These are phyloP conservation scores for Agaricus sinodeliciosus DNA, from an alignment of 768 basidiomycete species.

Conservation along the genomic window DNA sequence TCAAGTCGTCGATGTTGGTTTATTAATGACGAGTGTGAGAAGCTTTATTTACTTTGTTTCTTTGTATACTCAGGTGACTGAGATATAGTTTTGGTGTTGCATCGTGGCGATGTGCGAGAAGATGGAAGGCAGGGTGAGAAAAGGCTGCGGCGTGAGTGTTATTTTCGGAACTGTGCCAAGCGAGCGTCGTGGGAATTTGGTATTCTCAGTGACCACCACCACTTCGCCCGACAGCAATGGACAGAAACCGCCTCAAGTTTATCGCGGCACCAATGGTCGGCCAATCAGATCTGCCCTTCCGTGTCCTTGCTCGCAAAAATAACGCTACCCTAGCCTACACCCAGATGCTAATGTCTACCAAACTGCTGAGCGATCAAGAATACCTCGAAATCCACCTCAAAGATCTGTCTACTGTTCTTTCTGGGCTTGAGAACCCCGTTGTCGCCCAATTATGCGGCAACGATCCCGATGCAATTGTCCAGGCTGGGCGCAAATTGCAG, in stretches of 20 bases:
- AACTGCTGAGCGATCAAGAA: slow-evolving; percentile 52
- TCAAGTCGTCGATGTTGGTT: too few species aligned
- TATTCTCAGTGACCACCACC: not conserved
- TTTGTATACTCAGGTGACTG: not conserved
- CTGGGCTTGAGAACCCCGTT: slow-evolving; percentile 36
- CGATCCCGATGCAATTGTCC: slow-evolving; percentile 52
- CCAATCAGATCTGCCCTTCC: slow-evolving; percentile 74
- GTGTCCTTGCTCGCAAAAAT: slow-evolving; percentile 52
- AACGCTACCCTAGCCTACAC: slow-evolving; percentile 67
- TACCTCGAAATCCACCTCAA: slow-evolving; percentile 60
- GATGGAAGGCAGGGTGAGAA: not conserved
- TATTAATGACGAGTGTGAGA: too few species aligned
- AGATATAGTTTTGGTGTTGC: not conserved
- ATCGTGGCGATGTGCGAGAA: not conserved
- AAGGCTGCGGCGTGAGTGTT: not conserved
- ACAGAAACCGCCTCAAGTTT: slow-evolving; percentile 24
- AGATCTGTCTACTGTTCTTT: slow-evolving; percentile 34
- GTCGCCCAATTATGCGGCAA: slow-evolving; percentile 74
- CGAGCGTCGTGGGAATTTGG: slow-evolving; percentile 1
- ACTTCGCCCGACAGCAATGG: slow-evolving; percentile 11
- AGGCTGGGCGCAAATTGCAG: slow-evolving; percentile 55
- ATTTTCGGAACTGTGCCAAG: not conserved
- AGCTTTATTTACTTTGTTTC: too few species aligned
- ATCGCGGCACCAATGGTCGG: slow-evolving; percentile 76
- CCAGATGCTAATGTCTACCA: slow-evolving; percentile 68